Evolutionary conservation across 1,284 basidiomycete genomes (phyloP), one percentile per base, ranked within the genome.

Genomic region (Cutaneotrichosporon dermatis): DNA sequence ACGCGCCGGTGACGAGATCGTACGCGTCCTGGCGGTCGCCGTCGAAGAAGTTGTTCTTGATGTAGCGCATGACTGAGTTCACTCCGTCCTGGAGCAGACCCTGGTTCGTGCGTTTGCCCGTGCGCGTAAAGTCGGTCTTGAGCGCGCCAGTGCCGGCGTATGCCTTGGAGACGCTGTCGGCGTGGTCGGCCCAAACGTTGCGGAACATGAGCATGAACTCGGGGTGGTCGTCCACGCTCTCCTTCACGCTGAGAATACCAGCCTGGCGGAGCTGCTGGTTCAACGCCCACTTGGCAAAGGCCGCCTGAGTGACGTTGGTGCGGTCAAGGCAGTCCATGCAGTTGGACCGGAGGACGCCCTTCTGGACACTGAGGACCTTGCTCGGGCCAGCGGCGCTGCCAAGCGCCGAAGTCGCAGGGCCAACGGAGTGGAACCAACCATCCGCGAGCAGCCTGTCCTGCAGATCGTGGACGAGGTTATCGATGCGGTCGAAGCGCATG

Each of bases 151-250:
- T 95, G 33, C 96, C 96, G 54, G 87, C 89, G 78, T 99, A 99
- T 0, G 94, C 93, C 61, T 84, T 86, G 1, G 92, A 88, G 64
- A 99, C 90, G 54, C 83, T 82, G 77, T 99, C 92, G 15, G 92
- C 96, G 74, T 99, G 95, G 73, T 99, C 91, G 16, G 96, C 89
- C 96, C 96, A 99, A 76, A 98, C 93, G 76, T 93, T 89, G 72
- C 95, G 85, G 80, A 96, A 94, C 63, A 92, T 85, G 66, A 83
- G 83, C 79, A 88, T 87, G 67, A 96, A 84, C 8, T 84, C 82
- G 41, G 88, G 83, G 67, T 92, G 88, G 67, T 88, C 85, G 64
- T 93, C 90, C 13, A 97, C 79, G 25, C 79, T 80, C 65, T 89
- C 89, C 60, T 83, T 85, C 50, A 83, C 79, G 15, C 84, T 82